Evolutionary conservation across 768 basidiomycete species (phyloP), one percentile per base, ranked within the genome.

Genomic region (Phanerodontia chrysosporium): DNA sequence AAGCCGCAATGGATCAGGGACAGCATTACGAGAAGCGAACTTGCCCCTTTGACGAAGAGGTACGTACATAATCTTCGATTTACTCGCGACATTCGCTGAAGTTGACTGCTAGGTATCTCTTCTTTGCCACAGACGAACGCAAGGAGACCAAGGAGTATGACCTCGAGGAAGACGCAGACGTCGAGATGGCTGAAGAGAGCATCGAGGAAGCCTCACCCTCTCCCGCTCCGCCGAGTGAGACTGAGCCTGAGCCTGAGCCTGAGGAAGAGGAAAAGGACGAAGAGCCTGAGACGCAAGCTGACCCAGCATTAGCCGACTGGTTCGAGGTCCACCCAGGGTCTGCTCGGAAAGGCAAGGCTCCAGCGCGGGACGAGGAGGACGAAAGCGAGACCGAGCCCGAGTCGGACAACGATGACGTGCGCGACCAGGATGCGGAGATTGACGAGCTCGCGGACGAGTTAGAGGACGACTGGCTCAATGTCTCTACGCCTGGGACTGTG

Each of bases 1-100:
- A 85, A 81, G 57, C 92, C 95, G 0, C 74, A 80, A 28, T 98
- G 95, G 94, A 76, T 98, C 55, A 67, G 78, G 36, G 90, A 94
- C 66, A 95, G 87, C 24, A 78, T 95, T n/a, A 76, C 78, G 5
- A 74, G 75, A 28, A 80, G 78, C 12, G 74, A 81, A 58, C 75
- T 77, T 21, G 72, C 83, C 27, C 86, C 91, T 0, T 73, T 95
- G 59, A 78, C 71, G 39, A 86, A 87, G 72, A 87, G 83, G 93
- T 94, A 65, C 7, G 59, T 32, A 12, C 35, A 2, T n/a, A 10
- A 49, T 36, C 60, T 55, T 29, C 16, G 27, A 16, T 32, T 0
- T 58, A 2, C 28, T 30, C 30, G 39, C 45, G 7, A 27, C 49
- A 24, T n/a, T 10, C 10, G 8, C 39, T 42, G 8, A 46, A 28